Base-by-base conservation (phyloP, 805 yeast species). In the Sungouiella blattae region DNA sequence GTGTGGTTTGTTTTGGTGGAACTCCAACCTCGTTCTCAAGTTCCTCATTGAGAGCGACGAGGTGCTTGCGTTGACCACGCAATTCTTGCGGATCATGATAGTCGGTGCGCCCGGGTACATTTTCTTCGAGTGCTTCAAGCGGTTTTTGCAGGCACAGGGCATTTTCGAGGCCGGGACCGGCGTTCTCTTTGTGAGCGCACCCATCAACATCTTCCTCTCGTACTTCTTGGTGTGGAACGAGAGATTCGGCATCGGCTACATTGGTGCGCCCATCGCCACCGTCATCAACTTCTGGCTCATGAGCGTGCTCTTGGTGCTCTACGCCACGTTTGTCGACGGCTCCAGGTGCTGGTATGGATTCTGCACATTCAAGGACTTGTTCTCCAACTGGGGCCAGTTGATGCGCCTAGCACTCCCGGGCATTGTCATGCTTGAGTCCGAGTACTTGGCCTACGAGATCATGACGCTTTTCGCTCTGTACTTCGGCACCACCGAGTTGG, bases 341-440 rank as follows among this genome's bases (percentile, higher is more conserved):
- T 58, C 57, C 18, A 71, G 75, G 47, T 84, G 91, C 49, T 83
- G 91, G 91, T 73, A 64, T 41, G 91, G 91, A 0, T 20, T 67
- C 5, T 55, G 54, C 14, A 65, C 76, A 20, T 45, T 72, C 0
- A 23, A 46, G 2, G 61, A 64, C 34, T 37, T 67, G 17, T 58
- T 65, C 35, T 44, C 40, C 18, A 57, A 58, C 34, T 68, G 73
- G 73, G 50, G 57, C 17, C 52, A 50, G 22, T 44, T 68, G 15
- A 53, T 55, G 11, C 59, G 55, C 26, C 52, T 68, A 39, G 74
- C 73, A 0, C 49, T 68, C 17, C 74, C 74, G 1, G 73, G 74
- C 5, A 64, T 68, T 25, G 54, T 68, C 18, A 68, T 68, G 74
- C 50, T 68, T 17, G 73, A 67, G 47, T 57, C 67, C 8, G 74